Percentiles rank a stretch among this genome's conserved stretches.
phyloP scores from a whole-genome alignment of 495 filamentous ascomycete species.

The Xylaria curta region DNA sequence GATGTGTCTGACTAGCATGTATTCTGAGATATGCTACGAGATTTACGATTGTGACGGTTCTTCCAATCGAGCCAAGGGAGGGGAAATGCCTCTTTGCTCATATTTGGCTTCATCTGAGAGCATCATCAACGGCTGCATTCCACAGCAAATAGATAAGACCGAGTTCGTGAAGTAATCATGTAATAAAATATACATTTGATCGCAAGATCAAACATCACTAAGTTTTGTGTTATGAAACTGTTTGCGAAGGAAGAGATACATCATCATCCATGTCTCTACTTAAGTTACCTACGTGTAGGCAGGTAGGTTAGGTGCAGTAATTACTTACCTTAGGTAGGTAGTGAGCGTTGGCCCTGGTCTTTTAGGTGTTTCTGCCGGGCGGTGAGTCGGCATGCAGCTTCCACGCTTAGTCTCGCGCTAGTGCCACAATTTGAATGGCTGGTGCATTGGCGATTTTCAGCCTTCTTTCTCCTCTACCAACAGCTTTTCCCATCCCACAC shows the following conservation, averaged over 20 bases:
- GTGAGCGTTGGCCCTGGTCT: too few relatives aligned
- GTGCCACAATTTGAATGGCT: constrained; percentile 32
- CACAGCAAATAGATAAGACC: neutral
- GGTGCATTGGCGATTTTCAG: constrained; percentile 23
- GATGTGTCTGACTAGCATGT: constrained; percentile 32
- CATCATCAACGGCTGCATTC: neutral
- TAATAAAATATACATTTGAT: neutral
- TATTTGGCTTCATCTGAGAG: neutral
- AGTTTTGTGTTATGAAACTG: too few relatives aligned
- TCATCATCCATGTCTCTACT: too few relatives aligned
- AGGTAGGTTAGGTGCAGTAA: too few relatives aligned
- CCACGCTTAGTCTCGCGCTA: constrained; percentile 16
- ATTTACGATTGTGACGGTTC: neutral
- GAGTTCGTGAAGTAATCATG: neutral
- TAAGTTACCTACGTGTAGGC: too few relatives aligned
- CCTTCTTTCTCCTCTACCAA: constrained; percentile 27
- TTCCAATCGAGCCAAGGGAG: neutral
- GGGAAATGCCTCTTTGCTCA: neutral
- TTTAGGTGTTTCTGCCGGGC: constrained; percentile 32
- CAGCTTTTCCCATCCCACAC: constrained; percentile 27
- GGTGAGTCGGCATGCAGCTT: constrained; percentile 4
- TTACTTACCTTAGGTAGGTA: too few relatives aligned
- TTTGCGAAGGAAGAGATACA: too few relatives aligned
- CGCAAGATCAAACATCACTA: neutral
- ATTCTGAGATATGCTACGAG: neutral